Conservation (phyloP, 139 green algal species). For the Closterium sp. region DNA sequence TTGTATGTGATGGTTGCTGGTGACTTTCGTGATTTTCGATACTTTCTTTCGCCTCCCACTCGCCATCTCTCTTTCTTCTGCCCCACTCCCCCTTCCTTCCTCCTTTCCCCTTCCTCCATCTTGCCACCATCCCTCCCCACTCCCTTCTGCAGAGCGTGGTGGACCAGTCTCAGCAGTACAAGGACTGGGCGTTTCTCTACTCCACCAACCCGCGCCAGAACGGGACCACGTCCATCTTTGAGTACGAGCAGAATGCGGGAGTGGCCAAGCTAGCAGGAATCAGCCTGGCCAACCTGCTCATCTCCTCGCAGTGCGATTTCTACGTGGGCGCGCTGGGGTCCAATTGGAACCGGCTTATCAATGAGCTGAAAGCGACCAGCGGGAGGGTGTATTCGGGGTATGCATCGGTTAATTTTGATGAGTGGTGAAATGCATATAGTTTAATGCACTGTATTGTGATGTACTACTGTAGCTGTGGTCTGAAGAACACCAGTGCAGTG, state of each 20-base stretch:
- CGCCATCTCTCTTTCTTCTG: neutral
- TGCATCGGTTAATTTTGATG: neutral
- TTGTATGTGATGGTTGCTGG: too few species aligned
- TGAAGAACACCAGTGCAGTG: too few species aligned
- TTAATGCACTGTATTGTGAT: too few species aligned
- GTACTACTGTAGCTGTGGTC: too few species aligned
- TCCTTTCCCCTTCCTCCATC: neutral
- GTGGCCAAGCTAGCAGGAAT: neutral
- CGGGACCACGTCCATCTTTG: neutral
- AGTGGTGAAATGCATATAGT: neutral
- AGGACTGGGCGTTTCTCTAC: neutral
- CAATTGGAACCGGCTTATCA: neutral
- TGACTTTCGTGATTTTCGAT: too few species aligned
- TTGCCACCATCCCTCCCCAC: too few species aligned
- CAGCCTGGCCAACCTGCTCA: neutral
- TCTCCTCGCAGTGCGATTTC: neutral
- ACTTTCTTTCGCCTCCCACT: neutral
- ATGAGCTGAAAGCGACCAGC: neutral
- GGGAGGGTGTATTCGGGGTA: neutral
- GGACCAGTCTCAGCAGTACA: neutral
- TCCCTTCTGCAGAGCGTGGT: neutral
- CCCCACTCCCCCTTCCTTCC: neutral
- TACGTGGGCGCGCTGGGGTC: neutral
- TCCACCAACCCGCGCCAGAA: neutral
- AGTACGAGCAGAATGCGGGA: neutral